These are phyloP conservation scores for Verticillium albo-atrum DNA, from an alignment of 2,329 filamentous ascomycete genomes.

Conservation along the genomic window DNA sequence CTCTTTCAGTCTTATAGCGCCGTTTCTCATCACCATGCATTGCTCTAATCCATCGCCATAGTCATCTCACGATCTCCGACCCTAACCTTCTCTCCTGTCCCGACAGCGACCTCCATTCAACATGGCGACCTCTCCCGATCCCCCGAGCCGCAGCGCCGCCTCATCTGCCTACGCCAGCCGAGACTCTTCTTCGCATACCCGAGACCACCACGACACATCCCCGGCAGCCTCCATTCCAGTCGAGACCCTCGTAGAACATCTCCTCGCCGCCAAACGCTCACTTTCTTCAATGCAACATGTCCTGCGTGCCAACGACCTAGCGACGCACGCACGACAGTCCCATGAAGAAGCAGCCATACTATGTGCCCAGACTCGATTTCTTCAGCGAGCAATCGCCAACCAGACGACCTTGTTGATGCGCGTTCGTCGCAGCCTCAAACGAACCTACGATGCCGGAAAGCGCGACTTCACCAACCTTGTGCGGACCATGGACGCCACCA, in stretches of 20 bases:
- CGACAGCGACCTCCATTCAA: background rate
- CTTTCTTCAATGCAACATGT: slow-evolving; percentile 80
- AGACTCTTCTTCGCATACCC: background rate
- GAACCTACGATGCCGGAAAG: slow-evolving; percentile 53
- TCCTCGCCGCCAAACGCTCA: slow-evolving; percentile 82
- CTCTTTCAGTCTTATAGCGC: background rate
- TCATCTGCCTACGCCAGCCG: background rate
- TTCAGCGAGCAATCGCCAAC: slow-evolving; percentile 56
- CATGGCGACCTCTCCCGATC: slow-evolving; percentile 8
- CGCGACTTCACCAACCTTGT: slow-evolving; percentile 59
- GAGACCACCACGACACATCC: background rate
- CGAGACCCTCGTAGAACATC: slow-evolving; percentile 76
- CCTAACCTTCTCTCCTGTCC: background rate
- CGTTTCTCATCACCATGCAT: background rate
- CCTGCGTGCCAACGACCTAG: slow-evolving; percentile 81
- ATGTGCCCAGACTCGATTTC: slow-evolving; percentile 63
- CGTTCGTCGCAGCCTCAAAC: slow-evolving; percentile 46
- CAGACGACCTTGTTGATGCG: slow-evolving; percentile 48
- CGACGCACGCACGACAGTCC: slow-evolving; percentile 67
- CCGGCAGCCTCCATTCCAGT: slow-evolving; percentile 34
- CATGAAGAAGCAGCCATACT: slow-evolving; percentile 77
- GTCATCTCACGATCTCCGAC: background rate
- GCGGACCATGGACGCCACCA: slow-evolving; percentile 60
- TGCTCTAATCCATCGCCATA: background rate
- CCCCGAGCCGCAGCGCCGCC: slow-evolving; percentile 11